phyloP scores from a whole-genome alignment of 495 filamentous ascomycete genomes.

The Neurospora tetraspora region DNA sequence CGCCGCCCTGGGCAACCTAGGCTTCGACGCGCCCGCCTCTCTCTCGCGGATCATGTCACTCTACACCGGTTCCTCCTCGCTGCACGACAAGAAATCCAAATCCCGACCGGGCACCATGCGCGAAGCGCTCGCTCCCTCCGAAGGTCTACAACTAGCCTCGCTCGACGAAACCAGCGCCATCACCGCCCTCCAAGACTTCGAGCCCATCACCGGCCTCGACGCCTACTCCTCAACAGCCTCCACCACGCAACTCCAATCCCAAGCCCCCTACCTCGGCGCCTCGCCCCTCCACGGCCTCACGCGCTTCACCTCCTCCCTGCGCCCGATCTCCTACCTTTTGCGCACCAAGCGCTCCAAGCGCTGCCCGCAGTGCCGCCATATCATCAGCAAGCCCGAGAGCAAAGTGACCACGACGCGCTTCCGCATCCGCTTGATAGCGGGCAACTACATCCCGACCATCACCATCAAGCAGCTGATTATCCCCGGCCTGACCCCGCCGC shows the following conservation, averaged over 20 bases:
- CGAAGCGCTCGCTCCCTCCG: constrained; percentile 56
- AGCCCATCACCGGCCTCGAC: neutral
- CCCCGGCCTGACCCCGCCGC: constrained; percentile 10
- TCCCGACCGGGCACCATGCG: constrained; percentile 61
- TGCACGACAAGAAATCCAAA: constrained; percentile 55
- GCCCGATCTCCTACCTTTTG: constrained; percentile 69
- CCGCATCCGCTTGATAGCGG: constrained; percentile 78
- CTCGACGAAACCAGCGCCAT: constrained; percentile 44
- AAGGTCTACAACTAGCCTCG: constrained; percentile 53
- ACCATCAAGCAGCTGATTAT: constrained; percentile 54
- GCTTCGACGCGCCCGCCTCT: constrained; percentile 68
- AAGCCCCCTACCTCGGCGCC: constrained; percentile 31
- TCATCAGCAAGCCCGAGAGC: constrained; percentile 87
- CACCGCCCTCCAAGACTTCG: constrained; percentile 24
- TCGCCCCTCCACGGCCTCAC: constrained; percentile 36
- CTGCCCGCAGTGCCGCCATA: constrained; percentile 85
- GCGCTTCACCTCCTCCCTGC: constrained; percentile 55
- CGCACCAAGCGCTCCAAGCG: constrained; percentile 90
- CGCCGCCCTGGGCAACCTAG: constrained; percentile 47
- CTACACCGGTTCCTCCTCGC: constrained; percentile 54
- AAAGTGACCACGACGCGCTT: constrained; percentile 80
- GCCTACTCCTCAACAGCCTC: constrained; percentile 35
- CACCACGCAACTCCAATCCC: constrained; percentile 24
- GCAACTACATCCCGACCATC: constrained; percentile 80
- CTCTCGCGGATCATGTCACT: constrained; percentile 84